Conservation (phyloP, 495 filamentous ascomycete species). For the Cercophora samala region DNA sequence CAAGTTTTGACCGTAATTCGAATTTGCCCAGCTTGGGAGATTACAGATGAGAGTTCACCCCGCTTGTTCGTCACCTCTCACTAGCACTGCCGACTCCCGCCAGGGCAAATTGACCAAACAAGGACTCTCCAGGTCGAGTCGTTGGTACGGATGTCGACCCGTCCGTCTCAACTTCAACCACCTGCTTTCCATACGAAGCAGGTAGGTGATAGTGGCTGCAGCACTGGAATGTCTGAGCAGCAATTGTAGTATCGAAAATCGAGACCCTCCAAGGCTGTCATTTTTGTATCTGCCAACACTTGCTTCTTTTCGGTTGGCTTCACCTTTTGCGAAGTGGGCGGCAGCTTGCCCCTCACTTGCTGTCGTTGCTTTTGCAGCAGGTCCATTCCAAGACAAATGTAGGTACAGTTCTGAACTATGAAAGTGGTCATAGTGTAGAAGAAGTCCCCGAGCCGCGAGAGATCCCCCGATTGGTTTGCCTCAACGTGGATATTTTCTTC, state of each 20-base stretch:
- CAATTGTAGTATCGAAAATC: background rate
- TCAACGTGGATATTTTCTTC: no score
- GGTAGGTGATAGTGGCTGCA: constrained; percentile 12
- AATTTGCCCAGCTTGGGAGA: background rate
- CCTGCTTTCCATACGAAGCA: background rate
- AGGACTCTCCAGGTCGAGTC: background rate
- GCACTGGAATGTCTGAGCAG: background rate
- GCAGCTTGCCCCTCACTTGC: background rate
- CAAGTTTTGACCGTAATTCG: background rate
- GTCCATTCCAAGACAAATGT: background rate
- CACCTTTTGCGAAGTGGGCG: background rate
- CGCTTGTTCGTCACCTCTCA: constrained; percentile 1
- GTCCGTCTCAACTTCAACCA: background rate
- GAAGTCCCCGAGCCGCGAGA: no score
- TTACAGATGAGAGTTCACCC: background rate
- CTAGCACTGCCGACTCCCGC: background rate
- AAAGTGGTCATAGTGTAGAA: no score
- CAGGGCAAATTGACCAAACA: background rate
- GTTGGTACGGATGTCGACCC: background rate
- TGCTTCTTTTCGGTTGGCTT: constrained; percentile 5
- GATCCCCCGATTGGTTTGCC: no score
- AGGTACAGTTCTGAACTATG: no score
- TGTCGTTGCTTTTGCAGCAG: background rate
- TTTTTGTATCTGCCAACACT: background rate
- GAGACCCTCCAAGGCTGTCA: background rate